A percentile compares a stretch with the other conserved stretches of the same genome.
Evolutionary conservation across 139 green algal species (phyloP).

Genomic region (Micromonas commoda): DNA sequence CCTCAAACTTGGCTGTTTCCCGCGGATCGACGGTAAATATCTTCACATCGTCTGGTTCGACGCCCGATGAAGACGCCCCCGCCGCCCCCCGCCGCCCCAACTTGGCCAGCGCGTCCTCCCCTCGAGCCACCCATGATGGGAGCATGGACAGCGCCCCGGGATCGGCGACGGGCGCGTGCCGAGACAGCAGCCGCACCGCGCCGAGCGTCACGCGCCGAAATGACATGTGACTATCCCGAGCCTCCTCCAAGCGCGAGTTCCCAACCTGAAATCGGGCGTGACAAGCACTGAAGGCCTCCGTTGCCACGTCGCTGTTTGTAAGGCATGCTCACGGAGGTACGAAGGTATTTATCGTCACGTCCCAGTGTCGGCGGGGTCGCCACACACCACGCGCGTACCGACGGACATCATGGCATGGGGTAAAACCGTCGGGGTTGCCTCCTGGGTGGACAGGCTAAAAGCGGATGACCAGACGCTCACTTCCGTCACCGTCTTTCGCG

Average conservation of each 20-base stretch:
- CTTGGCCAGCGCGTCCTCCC: neutral
- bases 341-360: no score
- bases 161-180: neutral
- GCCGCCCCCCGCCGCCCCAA: neutral
- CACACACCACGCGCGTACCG: no score
- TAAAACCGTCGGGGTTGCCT: neutral
- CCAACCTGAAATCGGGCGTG: no score
- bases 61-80: neutral
- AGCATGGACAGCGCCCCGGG: neutral
- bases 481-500: neutral
- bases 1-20: constrained; percentile 76
- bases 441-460: neutral
- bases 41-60: neutral
- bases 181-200: neutral
- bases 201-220: neutral
- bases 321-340: no score
- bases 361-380: no score
- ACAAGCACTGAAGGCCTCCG: no score
- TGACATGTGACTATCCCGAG: no score
- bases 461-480: neutral
- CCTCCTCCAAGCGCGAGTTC: no score
- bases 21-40: constrained; percentile 46
- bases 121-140: neutral
- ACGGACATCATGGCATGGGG: constrained; percentile 9
- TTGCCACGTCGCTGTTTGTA: no score